A percentile compares a stretch with the other conserved stretches of the same genome.
phyloP scores from a whole-genome alignment of 2,329 filamentous ascomycete genomes.

The Decorospora gaudefroyi region DNA sequence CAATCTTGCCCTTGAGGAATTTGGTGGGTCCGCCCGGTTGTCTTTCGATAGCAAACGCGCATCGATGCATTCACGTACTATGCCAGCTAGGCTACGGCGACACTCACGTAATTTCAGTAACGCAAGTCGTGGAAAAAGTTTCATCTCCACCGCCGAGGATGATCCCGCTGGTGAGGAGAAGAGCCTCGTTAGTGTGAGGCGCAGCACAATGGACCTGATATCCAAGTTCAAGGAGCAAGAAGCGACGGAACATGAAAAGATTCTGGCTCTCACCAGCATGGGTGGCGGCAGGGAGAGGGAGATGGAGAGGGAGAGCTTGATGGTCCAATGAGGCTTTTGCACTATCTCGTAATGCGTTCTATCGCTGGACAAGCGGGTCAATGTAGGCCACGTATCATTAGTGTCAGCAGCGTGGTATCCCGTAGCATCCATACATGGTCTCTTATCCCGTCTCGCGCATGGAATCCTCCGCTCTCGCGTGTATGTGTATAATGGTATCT shows the following conservation, averaged over 20 bases:
- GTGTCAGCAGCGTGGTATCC: background rate
- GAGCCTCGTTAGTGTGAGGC: conserved; percentile 44
- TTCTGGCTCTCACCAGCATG: conserved; percentile 30
- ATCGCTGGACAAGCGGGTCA: background rate
- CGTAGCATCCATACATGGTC: background rate
- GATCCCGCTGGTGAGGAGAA: conserved; percentile 24
- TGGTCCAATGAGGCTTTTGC: conserved; percentile 4
- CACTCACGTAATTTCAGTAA: conserved; percentile 31
- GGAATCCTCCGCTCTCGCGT: no score
- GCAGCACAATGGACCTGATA: conserved; percentile 50
- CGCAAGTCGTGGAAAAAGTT: conserved; percentile 24
- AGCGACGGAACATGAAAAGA: conserved; percentile 39
- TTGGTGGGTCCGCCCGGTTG: conserved; percentile 19
- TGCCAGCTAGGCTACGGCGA: conserved; percentile 16
- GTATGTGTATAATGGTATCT: no score
- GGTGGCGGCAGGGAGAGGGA: conserved; percentile 12
- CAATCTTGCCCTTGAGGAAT: conserved; percentile 20
- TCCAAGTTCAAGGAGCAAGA: conserved; percentile 46
- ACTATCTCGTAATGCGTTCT: background rate
- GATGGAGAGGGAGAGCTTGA: background rate
- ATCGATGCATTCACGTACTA: conserved; percentile 20
- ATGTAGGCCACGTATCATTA: background rate
- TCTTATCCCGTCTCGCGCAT: background rate
- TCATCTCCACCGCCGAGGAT: conserved; percentile 19
- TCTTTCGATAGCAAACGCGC: conserved; percentile 25